Percentiles rank a stretch among this genome's conserved stretches.
Evolutionary conservation across 73 alveolate species (phyloP).

Genomic region (Tetrahymena thermophila): DNA sequence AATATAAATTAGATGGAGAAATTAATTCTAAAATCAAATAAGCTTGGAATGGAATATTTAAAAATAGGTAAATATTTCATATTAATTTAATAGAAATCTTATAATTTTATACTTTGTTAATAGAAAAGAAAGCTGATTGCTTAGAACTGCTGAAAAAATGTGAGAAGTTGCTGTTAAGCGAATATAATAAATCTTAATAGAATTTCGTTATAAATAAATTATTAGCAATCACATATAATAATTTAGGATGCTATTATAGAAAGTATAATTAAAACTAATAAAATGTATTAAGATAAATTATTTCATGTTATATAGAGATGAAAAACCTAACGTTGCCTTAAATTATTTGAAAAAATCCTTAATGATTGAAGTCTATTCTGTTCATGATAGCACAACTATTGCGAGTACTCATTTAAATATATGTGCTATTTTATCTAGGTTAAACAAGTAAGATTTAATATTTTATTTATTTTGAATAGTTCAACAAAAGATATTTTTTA

Average conservation of each 20-base stretch:
- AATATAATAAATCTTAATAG: not conserved
- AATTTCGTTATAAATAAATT: conserved; percentile 5
- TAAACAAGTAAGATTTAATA: conserved; percentile 20
- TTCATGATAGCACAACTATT: conserved; percentile 5
- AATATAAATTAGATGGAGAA: not conserved
- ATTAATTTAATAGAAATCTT: not conserved
- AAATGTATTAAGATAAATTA: not conserved
- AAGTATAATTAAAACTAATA: conserved; percentile 20
- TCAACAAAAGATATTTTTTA: not conserved
- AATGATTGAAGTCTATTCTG: not conserved
- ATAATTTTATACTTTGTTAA: not conserved
- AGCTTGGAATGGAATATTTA: conserved; percentile 11
- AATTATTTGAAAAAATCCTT: conserved; percentile 33
- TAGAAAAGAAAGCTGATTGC: not conserved
- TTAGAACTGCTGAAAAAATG: not conserved
- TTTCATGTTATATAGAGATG: conserved; percentile 11
- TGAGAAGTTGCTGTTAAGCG: not conserved
- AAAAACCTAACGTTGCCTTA: conserved; percentile 46
- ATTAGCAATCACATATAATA: conserved; percentile 45
- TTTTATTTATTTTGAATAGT: not conserved
- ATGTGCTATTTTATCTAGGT: conserved; percentile 48
- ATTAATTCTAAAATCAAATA: not conserved
- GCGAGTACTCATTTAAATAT: conserved; percentile 58
- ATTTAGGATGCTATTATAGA: conserved; percentile 59
- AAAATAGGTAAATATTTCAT: not conserved